Conservation (phyloP, 2,329 filamentous ascomycete species). For the Alternaria brassicicola region DNA sequence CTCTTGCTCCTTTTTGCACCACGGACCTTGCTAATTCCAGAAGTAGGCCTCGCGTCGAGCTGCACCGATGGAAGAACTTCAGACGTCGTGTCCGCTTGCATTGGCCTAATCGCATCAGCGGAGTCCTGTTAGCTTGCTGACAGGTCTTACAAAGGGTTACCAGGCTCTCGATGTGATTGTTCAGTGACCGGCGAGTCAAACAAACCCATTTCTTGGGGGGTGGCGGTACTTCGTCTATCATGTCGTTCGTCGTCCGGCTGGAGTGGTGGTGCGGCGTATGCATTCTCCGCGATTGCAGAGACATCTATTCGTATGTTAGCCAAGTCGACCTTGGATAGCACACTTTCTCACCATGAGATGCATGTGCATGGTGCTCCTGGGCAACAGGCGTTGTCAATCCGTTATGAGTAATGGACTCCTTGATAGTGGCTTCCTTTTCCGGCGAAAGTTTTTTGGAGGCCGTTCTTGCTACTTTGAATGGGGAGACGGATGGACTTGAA, state of each 20-base stretch:
- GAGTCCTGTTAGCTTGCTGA: background rate
- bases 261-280: background rate
- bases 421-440: background rate
- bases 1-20: constrained; percentile 5
- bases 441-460: background rate
- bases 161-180: background rate
- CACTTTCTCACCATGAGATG: background rate
- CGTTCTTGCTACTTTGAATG: background rate
- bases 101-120: constrained; percentile 2
- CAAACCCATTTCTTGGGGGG: background rate
- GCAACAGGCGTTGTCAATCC: background rate
- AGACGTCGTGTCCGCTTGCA: background rate
- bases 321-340: background rate
- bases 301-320: constrained; percentile 2
- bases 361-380: background rate
- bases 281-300: background rate
- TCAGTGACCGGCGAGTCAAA: background rate
- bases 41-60: background rate
- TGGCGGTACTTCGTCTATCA: background rate
- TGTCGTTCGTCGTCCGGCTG: background rate
- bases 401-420: background rate
- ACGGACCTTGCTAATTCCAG: background rate
- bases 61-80: background rate
- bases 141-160: background rate
- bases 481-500: constrained; percentile 3